phyloP scores from a whole-genome alignment of 495 filamentous ascomycete species.

The Jackrogersella multiformis region DNA sequence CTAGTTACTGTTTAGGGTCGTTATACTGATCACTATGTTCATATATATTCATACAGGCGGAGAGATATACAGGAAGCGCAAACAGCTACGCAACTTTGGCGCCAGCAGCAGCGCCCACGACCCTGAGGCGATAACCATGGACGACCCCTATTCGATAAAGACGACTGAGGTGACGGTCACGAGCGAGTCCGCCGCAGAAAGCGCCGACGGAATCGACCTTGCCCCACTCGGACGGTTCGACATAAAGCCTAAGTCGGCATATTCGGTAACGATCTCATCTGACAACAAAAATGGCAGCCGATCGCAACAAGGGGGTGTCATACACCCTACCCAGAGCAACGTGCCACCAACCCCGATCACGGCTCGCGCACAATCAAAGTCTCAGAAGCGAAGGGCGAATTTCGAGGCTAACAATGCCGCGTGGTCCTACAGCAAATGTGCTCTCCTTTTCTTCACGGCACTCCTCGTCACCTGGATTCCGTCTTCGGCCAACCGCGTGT shows the following conservation, averaged over 20 bases:
- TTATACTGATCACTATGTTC: conserved; percentile 71
- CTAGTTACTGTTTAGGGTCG: conserved; percentile 57
- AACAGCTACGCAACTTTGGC: conserved; percentile 57
- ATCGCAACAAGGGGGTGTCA: conserved; percentile 35
- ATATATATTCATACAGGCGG: conserved; percentile 79
- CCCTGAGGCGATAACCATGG: conserved; percentile 55
- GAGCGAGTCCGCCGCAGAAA: conserved; percentile 48
- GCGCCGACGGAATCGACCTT: conserved; percentile 33
- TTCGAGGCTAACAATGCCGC: conserved; percentile 62
- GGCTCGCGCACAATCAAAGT: conserved; percentile 33
- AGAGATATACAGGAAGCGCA: conserved; percentile 70
- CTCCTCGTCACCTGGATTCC: conserved; percentile 88
- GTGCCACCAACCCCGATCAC: conserved; percentile 29
- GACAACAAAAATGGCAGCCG: conserved; percentile 33
- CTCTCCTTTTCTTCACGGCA: conserved; percentile 85
- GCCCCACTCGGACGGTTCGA: conserved; percentile 38
- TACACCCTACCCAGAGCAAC: conserved; percentile 29
- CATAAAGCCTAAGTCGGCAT: conserved; percentile 43
- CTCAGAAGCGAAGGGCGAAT: conserved; percentile 40
- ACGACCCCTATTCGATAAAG: conserved; percentile 63
- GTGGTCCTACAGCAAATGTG: conserved; percentile 84
- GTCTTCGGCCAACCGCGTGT: conserved; percentile 81
- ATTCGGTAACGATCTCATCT: conserved; percentile 60
- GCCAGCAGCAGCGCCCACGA: conserved; percentile 48
- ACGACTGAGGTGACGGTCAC: conserved; percentile 66